phyloP scores from a whole-genome alignment of 2,329 filamentous ascomycete species.

The Diaporthe longicolla region DNA sequence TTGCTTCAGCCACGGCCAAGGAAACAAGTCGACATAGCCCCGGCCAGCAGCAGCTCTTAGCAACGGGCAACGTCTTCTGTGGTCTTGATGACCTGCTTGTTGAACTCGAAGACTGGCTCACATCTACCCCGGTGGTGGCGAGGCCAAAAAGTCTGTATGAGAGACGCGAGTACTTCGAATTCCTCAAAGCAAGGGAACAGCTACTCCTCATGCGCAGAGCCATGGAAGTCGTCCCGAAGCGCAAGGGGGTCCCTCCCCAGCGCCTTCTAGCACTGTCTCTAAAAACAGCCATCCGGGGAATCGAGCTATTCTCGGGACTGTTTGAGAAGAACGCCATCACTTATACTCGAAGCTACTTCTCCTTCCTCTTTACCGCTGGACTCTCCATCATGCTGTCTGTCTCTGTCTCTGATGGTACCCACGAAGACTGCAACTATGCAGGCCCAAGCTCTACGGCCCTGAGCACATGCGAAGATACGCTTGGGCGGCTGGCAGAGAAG shows the following conservation, averaged over 20 bases:
- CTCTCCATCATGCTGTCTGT: constrained; percentile 11
- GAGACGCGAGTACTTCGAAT: constrained; percentile 3
- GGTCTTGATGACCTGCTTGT: background rate
- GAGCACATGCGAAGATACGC: background rate
- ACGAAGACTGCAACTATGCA: background rate
- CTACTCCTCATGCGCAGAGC: background rate
- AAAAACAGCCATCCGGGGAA: background rate
- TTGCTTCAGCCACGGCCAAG: background rate
- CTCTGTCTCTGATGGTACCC: background rate
- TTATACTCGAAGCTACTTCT: constrained; percentile 15
- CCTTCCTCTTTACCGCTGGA: background rate
- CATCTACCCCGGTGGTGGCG: background rate
- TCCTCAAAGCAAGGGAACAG: background rate
- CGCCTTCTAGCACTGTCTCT: background rate
- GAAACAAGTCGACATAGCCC: background rate
- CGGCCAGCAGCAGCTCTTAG: background rate
- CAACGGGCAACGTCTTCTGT: background rate
- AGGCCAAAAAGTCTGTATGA: constrained; percentile 7
- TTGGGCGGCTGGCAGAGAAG: background rate
- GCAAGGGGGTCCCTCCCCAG: constrained; percentile 11
- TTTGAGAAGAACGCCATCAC: constrained; percentile 15
- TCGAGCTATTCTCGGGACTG: background rate
- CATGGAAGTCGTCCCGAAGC: constrained; percentile 9
- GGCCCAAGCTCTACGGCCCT: background rate
- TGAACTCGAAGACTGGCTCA: background rate